Evolutionary conservation across 2,329 filamentous ascomycete genomes (phyloP), one percentile per base, ranked within the genome.

Genomic region (Chaetomium sp.): DNA sequence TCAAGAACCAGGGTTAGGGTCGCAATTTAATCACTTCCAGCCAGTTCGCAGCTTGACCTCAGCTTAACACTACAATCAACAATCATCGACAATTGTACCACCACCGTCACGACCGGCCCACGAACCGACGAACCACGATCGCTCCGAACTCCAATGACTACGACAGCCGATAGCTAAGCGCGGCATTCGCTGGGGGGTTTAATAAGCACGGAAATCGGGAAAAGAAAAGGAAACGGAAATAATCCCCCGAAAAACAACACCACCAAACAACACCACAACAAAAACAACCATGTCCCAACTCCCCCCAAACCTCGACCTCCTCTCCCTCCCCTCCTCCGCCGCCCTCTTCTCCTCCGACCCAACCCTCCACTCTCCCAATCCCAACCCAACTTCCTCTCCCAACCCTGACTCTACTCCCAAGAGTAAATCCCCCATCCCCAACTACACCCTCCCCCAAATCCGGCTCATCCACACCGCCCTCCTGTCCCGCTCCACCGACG

Each of bases 391-490:
- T n/a, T 32, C 49, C 35, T 32, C 43, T 6, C 10, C 48, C 36
- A 41, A 36, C 6, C 42, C 37, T 4, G 4, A 12, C 2, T 9
- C 37, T 4, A 40, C 37, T 40, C 37, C 37, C 8, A 8, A n/a
- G n/a, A 9, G 19, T 27, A 27, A 27, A 27, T 27, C 19, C 19
- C 19, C 19, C 19, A 27, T 27, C 19, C 19, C 47, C 10, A 33
- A n/a, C 9, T 72, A 82, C 69, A 82, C 82, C 12, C 77, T 86
- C 14, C 82, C 82, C 1, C 81, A 85, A 68, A 81, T 86, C 67
- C 80, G 82, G 51, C 74, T 80, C 55, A 78, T 86, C 61, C 82
- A 86, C 72, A 80, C 81, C 62, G 71, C 72, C 27, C 76, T 86
- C 40, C 80, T 82, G 66, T 73, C 72, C 8, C 75, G 79, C 61